phyloP scores from a whole-genome alignment of 768 basidiomycete genomes.

The Arthromyces matolae region DNA sequence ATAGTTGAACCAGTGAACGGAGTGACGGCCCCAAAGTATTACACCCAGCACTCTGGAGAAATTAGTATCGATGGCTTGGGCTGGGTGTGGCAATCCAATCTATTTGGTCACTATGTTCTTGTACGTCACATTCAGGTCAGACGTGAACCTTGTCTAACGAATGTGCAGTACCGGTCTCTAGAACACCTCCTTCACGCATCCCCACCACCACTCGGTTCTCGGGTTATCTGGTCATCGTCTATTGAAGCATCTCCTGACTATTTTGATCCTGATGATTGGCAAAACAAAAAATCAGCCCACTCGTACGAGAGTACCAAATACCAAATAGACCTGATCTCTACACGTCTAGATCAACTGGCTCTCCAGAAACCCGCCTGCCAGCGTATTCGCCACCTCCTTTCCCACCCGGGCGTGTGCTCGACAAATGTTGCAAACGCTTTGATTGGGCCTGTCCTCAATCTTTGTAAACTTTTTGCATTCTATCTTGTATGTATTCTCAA shows the following conservation, averaged over 20 bases:
- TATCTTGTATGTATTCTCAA: slow-evolving; percentile 50
- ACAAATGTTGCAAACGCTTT: slow-evolving; percentile 57
- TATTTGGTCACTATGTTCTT: slow-evolving; percentile 77
- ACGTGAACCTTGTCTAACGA: neutral
- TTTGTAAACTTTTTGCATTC: slow-evolving; percentile 51
- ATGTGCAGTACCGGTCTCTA: slow-evolving; percentile 57
- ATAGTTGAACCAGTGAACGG: slow-evolving; percentile 38
- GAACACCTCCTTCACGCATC: slow-evolving; percentile 49
- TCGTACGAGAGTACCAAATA: slow-evolving; percentile 76
- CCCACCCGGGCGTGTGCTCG: slow-evolving; percentile 66
- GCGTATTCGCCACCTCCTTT: slow-evolving; percentile 53
- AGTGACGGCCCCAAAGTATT: slow-evolving; percentile 53
- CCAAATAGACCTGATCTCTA: slow-evolving; percentile 66
- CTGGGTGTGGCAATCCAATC: slow-evolving; percentile 81
- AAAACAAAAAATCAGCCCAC: slow-evolving; percentile 53
- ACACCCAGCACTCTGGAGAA: slow-evolving; percentile 56
- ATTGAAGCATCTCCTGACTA: slow-evolving; percentile 52
- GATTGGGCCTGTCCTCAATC: slow-evolving; percentile 40
- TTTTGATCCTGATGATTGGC: slow-evolving; percentile 69
- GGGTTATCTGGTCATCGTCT: slow-evolving; percentile 81
- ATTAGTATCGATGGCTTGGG: slow-evolving; percentile 68
- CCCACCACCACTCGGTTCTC: slow-evolving; percentile 38
- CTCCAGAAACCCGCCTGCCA: slow-evolving; percentile 22
- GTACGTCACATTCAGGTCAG: slow-evolving; percentile 33
- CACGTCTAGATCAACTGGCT: slow-evolving; percentile 49